Base-by-base conservation (phyloP, 495 filamentous ascomycete species). In the Aspergillus bridgeri region DNA sequence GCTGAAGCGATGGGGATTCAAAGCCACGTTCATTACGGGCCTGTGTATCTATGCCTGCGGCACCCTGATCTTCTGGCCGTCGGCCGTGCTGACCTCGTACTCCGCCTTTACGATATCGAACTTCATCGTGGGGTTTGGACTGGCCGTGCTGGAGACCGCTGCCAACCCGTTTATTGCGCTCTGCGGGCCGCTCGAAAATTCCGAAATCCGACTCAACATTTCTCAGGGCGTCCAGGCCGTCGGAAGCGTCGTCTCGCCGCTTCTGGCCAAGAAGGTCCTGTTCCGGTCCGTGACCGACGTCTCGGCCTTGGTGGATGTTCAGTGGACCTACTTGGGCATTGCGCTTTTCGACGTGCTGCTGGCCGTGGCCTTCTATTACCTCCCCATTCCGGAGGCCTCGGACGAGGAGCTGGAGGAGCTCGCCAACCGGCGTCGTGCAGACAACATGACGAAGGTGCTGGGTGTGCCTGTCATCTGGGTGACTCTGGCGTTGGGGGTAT, bases 251-350 rank as follows among this genome's bases (percentile, higher is more conserved):
- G 47, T 88, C 1, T 85, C 85, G 2, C 83, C 84, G 4, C 70
- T 88, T 5, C 72, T 89, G 6, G 85, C 85, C 17, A 74, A 82
- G 60, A 75, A 79, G 42, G 86, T 86, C 18, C 79, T 89, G 7
- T 87, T 88, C 69, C 73, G 75, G 44, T 66, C 70, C 51, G 74
- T 82, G 19, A 64, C 66, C 6, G 71, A 79, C 51, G 81, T 81
- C 7, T 73, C 80, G 0, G 80, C 81, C 19, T 68, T 89, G 13
- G 80, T 88, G 20, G 76, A 86, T 55, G 83, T 87, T 1, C 87
- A 90, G 65, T 90, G 87, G 87, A 79, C 86, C 17, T 89, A 89
- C 54, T 82, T 90, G 5, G 86, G 81, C 42, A 87, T 88, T 50
- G 78, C 83, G 3, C 72, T 89, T 1, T 87, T 88, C 62, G 84